Conservation (phyloP, 2,329 filamentous ascomycete genomes). For the Pseudocercospora fijiensis region DNA sequence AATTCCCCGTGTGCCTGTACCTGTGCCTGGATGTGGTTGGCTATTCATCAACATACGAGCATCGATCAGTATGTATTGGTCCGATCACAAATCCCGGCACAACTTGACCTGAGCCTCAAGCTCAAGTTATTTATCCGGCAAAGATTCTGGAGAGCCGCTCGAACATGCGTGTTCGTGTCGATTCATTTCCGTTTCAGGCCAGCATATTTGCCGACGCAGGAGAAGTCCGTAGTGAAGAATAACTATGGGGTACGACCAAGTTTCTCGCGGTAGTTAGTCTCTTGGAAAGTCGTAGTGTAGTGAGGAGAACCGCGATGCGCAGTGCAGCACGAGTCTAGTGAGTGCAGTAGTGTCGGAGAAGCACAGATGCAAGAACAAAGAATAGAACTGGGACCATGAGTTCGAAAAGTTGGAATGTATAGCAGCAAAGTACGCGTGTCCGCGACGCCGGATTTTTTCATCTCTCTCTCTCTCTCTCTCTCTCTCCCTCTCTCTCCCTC, state of each 20-base stretch:
- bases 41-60: not conserved
- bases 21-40: not conserved
- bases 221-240: constrained; percentile 12
- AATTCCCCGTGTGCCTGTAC: not conserved
- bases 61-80: not conserved
- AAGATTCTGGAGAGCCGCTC: not conserved
- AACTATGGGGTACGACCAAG: constrained; percentile 3
- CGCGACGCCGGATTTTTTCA: not conserved
- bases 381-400: constrained; percentile 4
- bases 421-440: constrained; percentile 1
- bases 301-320: constrained; percentile 9
- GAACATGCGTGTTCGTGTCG: not conserved
- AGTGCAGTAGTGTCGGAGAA: not conserved
- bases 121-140: not conserved
- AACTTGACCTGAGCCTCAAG: not conserved
- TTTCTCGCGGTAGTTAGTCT: not conserved
- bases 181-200: no score
- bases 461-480: no score
- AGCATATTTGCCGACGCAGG: constrained; percentile 7
- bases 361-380: constrained; percentile 1
- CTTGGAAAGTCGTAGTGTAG: not conserved
- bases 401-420: not conserved
- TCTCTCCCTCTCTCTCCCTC: no score
- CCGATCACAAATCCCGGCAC: not conserved
- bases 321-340: not conserved